Conservation (phyloP, 169 alveolate genomes). For the Babesia sp. region DNA sequence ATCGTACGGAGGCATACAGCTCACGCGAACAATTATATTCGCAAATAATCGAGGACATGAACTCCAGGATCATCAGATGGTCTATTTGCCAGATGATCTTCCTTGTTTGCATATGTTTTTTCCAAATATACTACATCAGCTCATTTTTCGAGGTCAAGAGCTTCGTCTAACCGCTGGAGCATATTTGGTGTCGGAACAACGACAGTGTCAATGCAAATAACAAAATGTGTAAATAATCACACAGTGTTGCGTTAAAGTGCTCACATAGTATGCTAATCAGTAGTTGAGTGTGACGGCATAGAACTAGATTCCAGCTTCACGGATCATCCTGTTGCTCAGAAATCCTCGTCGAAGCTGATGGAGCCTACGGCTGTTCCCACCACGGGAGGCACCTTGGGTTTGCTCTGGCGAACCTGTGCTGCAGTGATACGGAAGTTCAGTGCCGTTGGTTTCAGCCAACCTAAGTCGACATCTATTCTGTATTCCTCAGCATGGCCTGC, state of each 20-base stretch:
- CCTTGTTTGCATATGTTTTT: conserved; percentile 53
- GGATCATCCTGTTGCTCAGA: conserved; percentile 15
- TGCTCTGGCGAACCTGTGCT: background rate
- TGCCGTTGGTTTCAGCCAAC: conserved; percentile 29
- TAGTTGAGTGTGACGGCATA: no score
- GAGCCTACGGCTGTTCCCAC: conserved; percentile 2
- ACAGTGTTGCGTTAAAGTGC: no score
- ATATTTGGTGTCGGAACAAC: no score
- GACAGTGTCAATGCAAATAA: no score
- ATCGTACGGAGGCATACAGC: conserved; percentile 66
- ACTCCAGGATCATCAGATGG: conserved; percentile 57
- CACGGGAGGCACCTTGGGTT: conserved; percentile 4
- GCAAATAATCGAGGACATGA: conserved; percentile 52
- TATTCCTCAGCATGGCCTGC: conserved; percentile 32
- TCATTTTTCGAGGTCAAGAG: conserved; percentile 68
- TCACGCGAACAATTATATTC: conserved; percentile 53
- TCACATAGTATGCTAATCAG: no score
- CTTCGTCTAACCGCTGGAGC: conserved; percentile 36
- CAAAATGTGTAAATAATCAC: no score
- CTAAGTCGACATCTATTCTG: conserved; percentile 34
- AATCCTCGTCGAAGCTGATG: conserved; percentile 62
- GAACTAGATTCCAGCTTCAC: no score
- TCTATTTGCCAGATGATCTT: conserved; percentile 54
- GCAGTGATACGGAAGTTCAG: conserved; percentile 16
- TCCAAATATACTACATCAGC: conserved; percentile 65